Percentiles rank a stretch among this genome's conserved stretches.
Conservation (phyloP, 495 filamentous ascomycete species). For the Penicillium soppii region DNA sequence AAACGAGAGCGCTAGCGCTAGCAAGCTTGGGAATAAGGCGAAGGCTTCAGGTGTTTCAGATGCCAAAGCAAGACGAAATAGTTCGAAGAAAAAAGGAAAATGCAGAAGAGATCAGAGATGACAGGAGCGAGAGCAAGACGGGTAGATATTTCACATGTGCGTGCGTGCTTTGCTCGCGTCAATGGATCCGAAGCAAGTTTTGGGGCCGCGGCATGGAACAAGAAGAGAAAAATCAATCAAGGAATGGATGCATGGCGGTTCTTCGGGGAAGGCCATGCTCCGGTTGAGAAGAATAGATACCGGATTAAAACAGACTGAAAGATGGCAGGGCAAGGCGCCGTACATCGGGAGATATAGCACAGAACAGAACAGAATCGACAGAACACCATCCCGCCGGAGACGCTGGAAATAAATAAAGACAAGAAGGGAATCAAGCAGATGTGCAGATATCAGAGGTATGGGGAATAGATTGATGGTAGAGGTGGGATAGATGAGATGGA, state of each 20-base stretch:
- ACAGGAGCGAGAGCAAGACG: too few relatives aligned
- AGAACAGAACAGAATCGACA: conserved; percentile 17
- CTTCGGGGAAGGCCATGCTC: conserved; percentile 16
- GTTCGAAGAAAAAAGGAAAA: conserved; percentile 4
- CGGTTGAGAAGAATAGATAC: conserved; percentile 7
- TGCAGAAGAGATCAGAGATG: too few relatives aligned
- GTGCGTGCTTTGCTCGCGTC: too few relatives aligned
- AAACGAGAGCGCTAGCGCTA: conserved; percentile 23
- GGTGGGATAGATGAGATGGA: not conserved
- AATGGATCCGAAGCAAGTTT: not conserved
- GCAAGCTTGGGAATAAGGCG: conserved; percentile 37
- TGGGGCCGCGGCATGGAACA: too few relatives aligned
- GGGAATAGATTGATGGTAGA: not conserved
- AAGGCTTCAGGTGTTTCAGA: conserved; percentile 15
- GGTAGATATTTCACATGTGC: too few relatives aligned
- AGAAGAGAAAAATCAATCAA: conserved; percentile 14
- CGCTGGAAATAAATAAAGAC: conserved; percentile 17
- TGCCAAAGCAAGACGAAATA: conserved; percentile 2
- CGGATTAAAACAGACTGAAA: conserved; percentile 20
- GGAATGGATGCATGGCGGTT: conserved; percentile 18
- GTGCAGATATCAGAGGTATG: conserved; percentile 13
- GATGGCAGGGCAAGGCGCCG: conserved; percentile 16
- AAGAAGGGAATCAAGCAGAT: conserved; percentile 20
- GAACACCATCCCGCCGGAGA: conserved; percentile 46
- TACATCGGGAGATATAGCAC: conserved; percentile 20